Percentiles rank a stretch among this genome's conserved stretches.
Evolutionary conservation across 2,329 filamentous ascomycete species (phyloP).

Genomic region (Colletotrichum gigasporum): DNA sequence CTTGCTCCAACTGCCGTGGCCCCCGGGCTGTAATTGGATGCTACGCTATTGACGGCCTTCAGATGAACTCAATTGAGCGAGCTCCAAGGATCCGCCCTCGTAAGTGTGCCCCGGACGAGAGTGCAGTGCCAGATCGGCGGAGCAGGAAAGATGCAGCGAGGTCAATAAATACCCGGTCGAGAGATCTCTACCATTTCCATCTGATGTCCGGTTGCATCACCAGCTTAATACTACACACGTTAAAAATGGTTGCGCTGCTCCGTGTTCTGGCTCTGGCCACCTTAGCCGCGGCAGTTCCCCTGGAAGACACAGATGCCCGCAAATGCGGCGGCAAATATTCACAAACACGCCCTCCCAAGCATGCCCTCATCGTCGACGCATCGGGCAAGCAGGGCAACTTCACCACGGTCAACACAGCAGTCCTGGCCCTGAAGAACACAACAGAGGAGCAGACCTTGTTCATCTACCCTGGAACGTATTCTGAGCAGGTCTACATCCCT

Average conservation of each 20-base stretch:
- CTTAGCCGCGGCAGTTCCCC: neutral
- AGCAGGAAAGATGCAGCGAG: neutral
- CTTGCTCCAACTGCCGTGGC: constrained; percentile 4
- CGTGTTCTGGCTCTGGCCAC: neutral
- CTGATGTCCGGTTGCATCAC: neutral
- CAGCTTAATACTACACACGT: neutral
- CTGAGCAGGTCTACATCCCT: constrained; percentile 32
- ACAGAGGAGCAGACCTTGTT: constrained; percentile 50
- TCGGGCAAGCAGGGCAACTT: constrained; percentile 14
- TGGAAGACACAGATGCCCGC: neutral
- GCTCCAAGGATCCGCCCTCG: neutral
- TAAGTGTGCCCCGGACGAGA: neutral
- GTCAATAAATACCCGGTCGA: constrained; percentile 2
- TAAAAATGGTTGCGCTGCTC: constrained; percentile 17
- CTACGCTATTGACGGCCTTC: neutral
- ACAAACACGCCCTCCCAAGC: neutral
- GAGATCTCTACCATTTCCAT: neutral
- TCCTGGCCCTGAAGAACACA: constrained; percentile 33
- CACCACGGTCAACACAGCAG: constrained; percentile 16
- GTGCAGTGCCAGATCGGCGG: neutral
- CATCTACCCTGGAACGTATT: constrained; percentile 69
- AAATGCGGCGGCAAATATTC: constrained; percentile 17
- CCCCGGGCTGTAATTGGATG: neutral
- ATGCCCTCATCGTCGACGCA: constrained; percentile 16
- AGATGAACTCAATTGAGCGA: neutral